These are phyloP conservation scores for Lumnitzera racemosa DNA, from an alignment of 345 rosid genomes.

Conservation along the genomic window DNA sequence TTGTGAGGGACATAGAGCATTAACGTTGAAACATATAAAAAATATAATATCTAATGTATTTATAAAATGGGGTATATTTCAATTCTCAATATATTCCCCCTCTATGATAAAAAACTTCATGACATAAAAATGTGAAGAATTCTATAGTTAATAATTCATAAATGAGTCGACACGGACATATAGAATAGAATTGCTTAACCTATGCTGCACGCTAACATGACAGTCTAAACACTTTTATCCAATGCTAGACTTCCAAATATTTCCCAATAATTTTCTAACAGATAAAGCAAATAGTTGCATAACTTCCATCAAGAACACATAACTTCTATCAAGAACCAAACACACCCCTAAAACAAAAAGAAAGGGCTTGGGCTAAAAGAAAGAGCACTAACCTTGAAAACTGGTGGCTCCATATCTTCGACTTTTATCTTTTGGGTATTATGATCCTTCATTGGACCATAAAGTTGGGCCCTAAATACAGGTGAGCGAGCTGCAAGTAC, in stretches of 20 bases:
- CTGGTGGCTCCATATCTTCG: constrained; percentile 45
- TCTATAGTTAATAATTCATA: too few relatives aligned
- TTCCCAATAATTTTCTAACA: too few relatives aligned
- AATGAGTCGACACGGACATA: too few relatives aligned
- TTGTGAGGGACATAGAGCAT: background rate
- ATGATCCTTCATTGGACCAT: constrained; percentile 56
- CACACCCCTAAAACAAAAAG: background rate
- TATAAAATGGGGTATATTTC: too few relatives aligned
- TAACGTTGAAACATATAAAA: background rate
- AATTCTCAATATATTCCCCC: too few relatives aligned
- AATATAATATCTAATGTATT: too few relatives aligned
- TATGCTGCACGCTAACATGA: too few relatives aligned
- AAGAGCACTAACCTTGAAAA: constrained; percentile 34
- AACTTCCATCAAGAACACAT: background rate
- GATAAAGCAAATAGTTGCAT: background rate
- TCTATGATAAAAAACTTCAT: too few relatives aligned
- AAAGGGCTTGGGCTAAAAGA: background rate
- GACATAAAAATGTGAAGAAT: too few relatives aligned
- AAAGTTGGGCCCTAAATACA: constrained; percentile 51
- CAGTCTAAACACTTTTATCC: too few relatives aligned
- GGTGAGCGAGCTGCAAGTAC: constrained; percentile 55
- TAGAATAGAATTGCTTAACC: too few relatives aligned
- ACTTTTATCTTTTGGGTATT: constrained; percentile 38
- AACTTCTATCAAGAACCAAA: background rate
- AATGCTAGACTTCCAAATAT: too few relatives aligned